These are phyloP conservation scores for Umbelopsis ramanniana DNA, from an alignment of 192 early-diverging fungal species.

Conservation along the genomic window DNA sequence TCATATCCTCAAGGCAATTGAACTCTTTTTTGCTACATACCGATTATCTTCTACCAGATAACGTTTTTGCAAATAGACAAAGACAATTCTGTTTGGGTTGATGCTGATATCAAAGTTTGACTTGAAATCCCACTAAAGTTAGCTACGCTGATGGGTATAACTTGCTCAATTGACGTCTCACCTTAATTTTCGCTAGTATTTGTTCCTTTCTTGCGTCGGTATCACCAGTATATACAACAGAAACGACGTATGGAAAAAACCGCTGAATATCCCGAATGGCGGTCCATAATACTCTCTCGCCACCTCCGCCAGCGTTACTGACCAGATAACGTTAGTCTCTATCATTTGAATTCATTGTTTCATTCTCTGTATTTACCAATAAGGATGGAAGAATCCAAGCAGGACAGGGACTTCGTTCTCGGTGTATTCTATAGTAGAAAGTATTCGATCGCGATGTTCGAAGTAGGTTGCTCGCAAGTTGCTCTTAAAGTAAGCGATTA, in stretches of 20 bases:
- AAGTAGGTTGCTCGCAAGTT: conserved; percentile 7
- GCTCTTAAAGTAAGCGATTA: conserved; percentile 14
- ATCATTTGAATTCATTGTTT: background rate
- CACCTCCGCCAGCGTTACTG: conserved; percentile 91
- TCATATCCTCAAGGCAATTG: background rate
- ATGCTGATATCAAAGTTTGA: conserved; percentile 75
- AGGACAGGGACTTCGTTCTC: conserved; percentile 40
- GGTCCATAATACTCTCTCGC: conserved; percentile 96
- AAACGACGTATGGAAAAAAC: conserved; percentile 65
- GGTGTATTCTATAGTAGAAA: conserved; percentile 5
- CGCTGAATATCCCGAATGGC: conserved; percentile 81
- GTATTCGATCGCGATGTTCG: conserved; percentile 11
- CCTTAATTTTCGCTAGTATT: conserved; percentile 70
- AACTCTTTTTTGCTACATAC: conserved; percentile 41
- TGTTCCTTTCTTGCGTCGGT: conserved; percentile 49
- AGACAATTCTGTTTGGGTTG: conserved; percentile 52
- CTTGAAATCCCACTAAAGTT: background rate
- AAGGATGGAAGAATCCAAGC: conserved; percentile 93
- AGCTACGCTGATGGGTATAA: background rate
- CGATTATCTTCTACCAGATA: conserved; percentile 69
- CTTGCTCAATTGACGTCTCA: conserved; percentile 20
- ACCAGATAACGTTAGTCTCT: background rate
- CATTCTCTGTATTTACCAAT: conserved; percentile 56
- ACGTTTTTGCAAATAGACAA: conserved; percentile 70
- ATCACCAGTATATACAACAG: conserved; percentile 86